Evolutionary conservation across 73 alveolate species (phyloP), one percentile per base, ranked within the genome.

Genomic region (Tetrahymena borealis): DNA sequence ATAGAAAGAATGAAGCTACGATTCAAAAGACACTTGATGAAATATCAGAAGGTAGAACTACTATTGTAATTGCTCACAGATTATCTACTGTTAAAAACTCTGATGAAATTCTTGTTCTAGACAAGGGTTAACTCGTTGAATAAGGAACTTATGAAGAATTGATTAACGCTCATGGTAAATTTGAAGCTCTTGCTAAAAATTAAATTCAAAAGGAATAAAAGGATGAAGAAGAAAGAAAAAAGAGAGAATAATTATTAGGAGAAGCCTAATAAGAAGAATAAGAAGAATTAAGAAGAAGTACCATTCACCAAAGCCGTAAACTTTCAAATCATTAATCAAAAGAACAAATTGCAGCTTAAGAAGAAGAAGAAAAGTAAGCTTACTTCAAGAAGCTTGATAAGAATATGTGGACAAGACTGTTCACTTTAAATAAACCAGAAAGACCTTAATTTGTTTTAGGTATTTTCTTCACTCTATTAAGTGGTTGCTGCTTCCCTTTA

Each of bases 31-130:
- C 94, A 24, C 40, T 94, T n/a, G 93, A 94, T 40, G 40, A 41
- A 94, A 39, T 93, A 16, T 78, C 90, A 94, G 33, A 39, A 39
- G 94, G 96, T 18, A 94, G 95, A 41, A 96, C 98, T 15, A 94
- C 97, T 1, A 92, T 96, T 78, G 96, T 95, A 28, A 96, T 97
- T 31, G 99, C 99, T 28, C 99, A 97, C 43, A 96, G 99, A 93
- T 95, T 97, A 7, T 91, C 97, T 38, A 97, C 99, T 4, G 93
- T 97, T 7, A 91, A 90, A 77, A 93, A 94, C 60, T 77, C 95
- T 13, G 97, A 94, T 39, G 31, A 38, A 35, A 94, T 94, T 32
- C 39, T 39, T 91, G 96, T 94, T 24, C 41, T 94, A 18, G 94
- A 94, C 16, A 90, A 94, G 32, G 97, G 97, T 16, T 18, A 43